Base-by-base conservation (phyloP, 192 early-diverging fungal genomes). In the Spizellomyces punctatus region DNA sequence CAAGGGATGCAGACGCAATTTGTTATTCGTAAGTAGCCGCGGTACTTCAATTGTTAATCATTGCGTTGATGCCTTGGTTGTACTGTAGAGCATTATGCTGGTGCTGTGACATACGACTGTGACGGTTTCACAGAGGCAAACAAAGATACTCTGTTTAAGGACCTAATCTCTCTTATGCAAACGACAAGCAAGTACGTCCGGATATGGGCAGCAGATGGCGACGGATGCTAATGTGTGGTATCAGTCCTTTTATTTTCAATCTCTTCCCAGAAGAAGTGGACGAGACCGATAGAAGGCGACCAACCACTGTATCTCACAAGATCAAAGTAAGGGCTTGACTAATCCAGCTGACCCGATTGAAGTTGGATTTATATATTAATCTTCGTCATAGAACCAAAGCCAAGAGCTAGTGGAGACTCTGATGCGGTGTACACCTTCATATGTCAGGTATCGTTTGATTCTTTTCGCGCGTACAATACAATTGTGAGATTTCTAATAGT, bases 71-170 rank as follows among this genome's bases (percentile, higher is more conserved):
- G 73, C 85, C 86, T 8, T 85, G 83, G 52, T 78, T 91, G 14
- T 36, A 36, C 27, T 36, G 82, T 98, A 66, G 88, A 91, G 75
- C 98, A 99, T 82, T 99, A 99, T 77, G 98, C 98, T 43, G 98
- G 98, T 58, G 90, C 94, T 77, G 98, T 99, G 43, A 90, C 90
- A 46, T 99, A 99, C 78, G 86, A 87, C 69, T 87, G 91, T 49
- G 86, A 89, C 17, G 95, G 96, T 4, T 98, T 99, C 89, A 95
- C 93, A 0, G 98, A 99, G 78, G 94, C 96, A 75, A 99, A 99
- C 81, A 98, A 98, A 80, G 98, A 99, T 75, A 88, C 93, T 55
- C 86, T 98, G 47, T 84, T 93, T 76, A 95, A 95, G 77, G 98
- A 99, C 79, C 85, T 98, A 54, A 84, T 98, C 45, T 85, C 92